Evolutionary conservation across 1,139 yeast genomes (phyloP).

Genomic region (Taphrina pruni): DNA sequence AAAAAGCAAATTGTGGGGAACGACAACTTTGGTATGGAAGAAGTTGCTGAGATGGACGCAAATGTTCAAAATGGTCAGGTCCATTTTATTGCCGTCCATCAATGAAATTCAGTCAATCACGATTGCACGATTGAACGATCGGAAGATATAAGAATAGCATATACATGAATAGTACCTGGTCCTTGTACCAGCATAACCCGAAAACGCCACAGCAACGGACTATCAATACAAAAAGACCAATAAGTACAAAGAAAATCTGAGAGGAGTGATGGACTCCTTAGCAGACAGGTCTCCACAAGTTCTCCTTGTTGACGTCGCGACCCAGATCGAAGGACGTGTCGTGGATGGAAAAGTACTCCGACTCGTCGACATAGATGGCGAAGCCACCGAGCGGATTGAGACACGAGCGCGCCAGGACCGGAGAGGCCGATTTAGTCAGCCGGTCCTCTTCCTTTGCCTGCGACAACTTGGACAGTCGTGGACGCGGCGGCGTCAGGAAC

Average conservation of each 20-base stretch:
- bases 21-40: no score
- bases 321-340: slow-evolving; percentile 17
- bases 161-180: neutral
- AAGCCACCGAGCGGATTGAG: slow-evolving; percentile 1
- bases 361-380: slow-evolving; percentile 23
- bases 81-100: no score
- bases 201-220: slow-evolving; percentile 3
- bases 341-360: slow-evolving; percentile 16
- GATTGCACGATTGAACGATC: no score
- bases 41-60: no score
- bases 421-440: slow-evolving; percentile 12
- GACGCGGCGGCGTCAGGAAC: slow-evolving; percentile 25
- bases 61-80: no score
- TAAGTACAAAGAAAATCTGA: neutral
- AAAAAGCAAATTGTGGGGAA: no score
- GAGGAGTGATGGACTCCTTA: neutral
- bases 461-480: slow-evolving; percentile 10
- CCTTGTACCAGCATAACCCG: no score
- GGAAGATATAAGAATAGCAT: neutral
- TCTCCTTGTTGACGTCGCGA: slow-evolving; percentile 26
- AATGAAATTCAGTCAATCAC: no score
- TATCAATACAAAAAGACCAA: slow-evolving; percentile 4
- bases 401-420: slow-evolving; percentile 11
- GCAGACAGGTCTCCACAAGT: slow-evolving; percentile 11
- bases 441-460: slow-evolving; percentile 11